These are phyloP conservation scores for Fulvia fulva DNA, from an alignment of 2,329 filamentous ascomycete species.

Conservation along the genomic window DNA sequence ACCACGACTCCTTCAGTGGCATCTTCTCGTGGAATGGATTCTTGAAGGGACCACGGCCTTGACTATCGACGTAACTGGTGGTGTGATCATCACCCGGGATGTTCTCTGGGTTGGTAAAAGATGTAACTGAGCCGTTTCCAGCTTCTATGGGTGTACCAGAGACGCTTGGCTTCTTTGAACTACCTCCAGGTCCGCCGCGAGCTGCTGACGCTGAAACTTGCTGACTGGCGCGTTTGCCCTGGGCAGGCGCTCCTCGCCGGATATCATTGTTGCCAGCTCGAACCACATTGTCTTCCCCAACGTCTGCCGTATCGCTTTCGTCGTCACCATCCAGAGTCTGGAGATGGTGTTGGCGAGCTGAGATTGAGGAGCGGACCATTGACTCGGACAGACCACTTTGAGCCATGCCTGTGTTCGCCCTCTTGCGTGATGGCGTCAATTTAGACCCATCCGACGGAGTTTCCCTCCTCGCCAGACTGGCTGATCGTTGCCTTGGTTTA, in stretches of 20 bases:
- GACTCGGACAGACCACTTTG: background rate
- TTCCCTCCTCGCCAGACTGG: background rate
- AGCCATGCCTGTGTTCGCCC: background rate
- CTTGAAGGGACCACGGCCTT: background rate
- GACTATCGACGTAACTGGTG: background rate
- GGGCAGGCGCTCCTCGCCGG: background rate
- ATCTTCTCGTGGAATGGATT: slow-evolving; percentile 31
- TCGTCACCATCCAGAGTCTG: background rate
- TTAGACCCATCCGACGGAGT: background rate
- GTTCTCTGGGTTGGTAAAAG: slow-evolving; percentile 16
- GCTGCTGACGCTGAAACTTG: background rate
- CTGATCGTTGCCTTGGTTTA: background rate
- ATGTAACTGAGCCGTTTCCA: slow-evolving; percentile 10
- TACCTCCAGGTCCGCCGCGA: background rate
- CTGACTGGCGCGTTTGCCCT: background rate
- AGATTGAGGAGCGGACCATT: background rate
- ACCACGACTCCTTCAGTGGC: slow-evolving; percentile 29
- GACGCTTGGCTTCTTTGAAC: background rate
- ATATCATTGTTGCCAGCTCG: background rate
- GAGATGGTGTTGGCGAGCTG: background rate
- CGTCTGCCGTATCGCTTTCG: background rate
- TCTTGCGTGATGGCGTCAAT: background rate
- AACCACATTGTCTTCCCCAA: background rate
- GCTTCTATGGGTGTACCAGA: background rate
- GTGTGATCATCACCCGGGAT: slow-evolving; percentile 6